Conservation (phyloP, 805 yeast genomes). For the Sugiyamaella valdiviana region DNA sequence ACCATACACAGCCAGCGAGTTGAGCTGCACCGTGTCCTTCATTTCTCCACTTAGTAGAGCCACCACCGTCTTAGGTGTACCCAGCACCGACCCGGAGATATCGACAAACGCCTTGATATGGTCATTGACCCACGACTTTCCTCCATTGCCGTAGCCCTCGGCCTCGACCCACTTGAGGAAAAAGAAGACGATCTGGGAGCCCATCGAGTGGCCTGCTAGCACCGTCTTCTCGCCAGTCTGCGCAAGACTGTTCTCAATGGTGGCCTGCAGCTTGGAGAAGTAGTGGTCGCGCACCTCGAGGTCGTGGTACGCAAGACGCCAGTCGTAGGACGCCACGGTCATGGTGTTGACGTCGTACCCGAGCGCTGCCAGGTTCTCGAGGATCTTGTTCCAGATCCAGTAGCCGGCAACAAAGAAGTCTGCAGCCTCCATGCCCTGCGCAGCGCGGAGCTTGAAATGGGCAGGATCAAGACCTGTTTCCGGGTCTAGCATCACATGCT, state of each 20-base stretch:
- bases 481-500: constrained; percentile 82
- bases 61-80: constrained; percentile 91
- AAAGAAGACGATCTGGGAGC: constrained; percentile 80
- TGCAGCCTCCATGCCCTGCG: constrained; percentile 94
- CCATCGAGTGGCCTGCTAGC: constrained; percentile 94
- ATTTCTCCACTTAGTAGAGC: constrained; percentile 95
- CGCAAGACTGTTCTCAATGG: constrained; percentile 56
- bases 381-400: constrained; percentile 96
- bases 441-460: constrained; percentile 72
- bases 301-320: constrained; percentile 89
- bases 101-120: constrained; percentile 77
- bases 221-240: constrained; percentile 60
- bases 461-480: constrained; percentile 92
- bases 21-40: constrained; percentile 94
- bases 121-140: constrained; percentile 78
- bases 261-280: constrained; percentile 66
- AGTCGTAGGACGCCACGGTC: constrained; percentile 90
- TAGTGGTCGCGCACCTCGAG: constrained; percentile 82
- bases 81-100: constrained; percentile 82
- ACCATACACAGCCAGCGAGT: constrained; percentile 88
- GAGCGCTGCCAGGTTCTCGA: constrained; percentile 89
- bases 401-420: constrained; percentile 96
- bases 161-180: constrained; percentile 98
- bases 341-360: constrained; percentile 91
- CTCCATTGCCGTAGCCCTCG: constrained; percentile 87